phyloP scores from a whole-genome alignment of 257 asterid species.

The Nemophila menziesii region DNA sequence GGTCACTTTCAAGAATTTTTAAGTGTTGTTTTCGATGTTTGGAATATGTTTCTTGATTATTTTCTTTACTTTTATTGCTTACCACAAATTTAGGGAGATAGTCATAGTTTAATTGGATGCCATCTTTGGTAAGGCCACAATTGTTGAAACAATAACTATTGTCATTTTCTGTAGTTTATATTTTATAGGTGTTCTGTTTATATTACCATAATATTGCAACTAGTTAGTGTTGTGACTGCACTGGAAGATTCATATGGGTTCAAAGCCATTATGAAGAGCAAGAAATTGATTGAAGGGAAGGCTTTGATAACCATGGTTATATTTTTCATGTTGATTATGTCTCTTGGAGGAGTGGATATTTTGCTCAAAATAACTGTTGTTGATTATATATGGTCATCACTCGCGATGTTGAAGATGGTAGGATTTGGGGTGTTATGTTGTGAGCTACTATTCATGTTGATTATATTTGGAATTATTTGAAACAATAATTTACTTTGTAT shows the following conservation, averaged over 20 bases:
- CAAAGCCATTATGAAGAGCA: constrained; percentile 43
- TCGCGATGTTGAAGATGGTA: constrained; percentile 5
- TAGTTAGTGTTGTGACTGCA: constrained; percentile 53
- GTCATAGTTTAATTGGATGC: constrained; percentile 5
- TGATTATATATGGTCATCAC: constrained; percentile 14
- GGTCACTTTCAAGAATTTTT: constrained; percentile 27
- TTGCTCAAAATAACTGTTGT: constrained; percentile 18
- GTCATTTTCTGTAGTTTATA: constrained; percentile 20
- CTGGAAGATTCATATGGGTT: constrained; percentile 47
- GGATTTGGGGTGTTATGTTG: constrained; percentile 32
- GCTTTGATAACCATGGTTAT: constrained; percentile 17
- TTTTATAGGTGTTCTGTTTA: constrained; percentile 26
- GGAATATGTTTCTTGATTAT: constrained; percentile 48
- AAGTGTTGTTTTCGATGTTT: constrained; percentile 48
- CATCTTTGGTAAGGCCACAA: neutral
- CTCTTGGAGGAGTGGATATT: constrained; percentile 10
- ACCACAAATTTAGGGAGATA: constrained; percentile 16
- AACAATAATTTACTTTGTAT: constrained; percentile 47
- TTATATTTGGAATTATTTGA: constrained; percentile 44
- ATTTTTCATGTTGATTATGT: constrained; percentile 23
- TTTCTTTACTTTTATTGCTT: constrained; percentile 20
- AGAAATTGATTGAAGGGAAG: constrained; percentile 44
- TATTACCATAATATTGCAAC: constrained; percentile 40
- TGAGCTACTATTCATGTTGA: constrained; percentile 17
- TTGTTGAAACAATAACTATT: neutral